A percentile compares a stretch with the other conserved stretches of the same genome.
Conservation (phyloP, 805 yeast genomes). For the Lipomyces mesembrius region DNA sequence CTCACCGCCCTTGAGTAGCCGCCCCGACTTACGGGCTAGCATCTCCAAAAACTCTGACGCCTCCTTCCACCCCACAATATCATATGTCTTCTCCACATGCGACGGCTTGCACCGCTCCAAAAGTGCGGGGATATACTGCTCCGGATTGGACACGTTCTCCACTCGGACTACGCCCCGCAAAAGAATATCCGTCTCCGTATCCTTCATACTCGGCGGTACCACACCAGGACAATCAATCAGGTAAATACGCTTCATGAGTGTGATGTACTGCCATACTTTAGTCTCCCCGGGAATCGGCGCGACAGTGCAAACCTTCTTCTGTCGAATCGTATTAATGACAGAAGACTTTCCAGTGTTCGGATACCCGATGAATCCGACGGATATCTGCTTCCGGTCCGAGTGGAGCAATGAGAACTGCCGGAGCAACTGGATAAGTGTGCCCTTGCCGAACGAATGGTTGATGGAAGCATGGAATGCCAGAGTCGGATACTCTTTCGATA, state of each 20-base stretch:
- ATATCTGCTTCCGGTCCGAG: conserved; percentile 90
- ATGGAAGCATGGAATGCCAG: conserved; percentile 97
- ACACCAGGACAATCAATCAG: conserved; percentile 98
- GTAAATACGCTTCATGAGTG: conserved; percentile 93
- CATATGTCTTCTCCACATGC: conserved; percentile 94
- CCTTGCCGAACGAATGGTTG: conserved; percentile 96
- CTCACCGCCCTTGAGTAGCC: conserved; percentile 94
- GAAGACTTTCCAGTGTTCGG: conserved; percentile 99
- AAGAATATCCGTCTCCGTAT: conserved; percentile 86
- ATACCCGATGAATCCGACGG: conserved; percentile 96
- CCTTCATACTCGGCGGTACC: conserved; percentile 92
- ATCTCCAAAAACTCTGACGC: conserved; percentile 83
- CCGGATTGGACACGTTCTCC: conserved; percentile 95
- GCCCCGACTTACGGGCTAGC: conserved; percentile 90
- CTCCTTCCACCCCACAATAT: conserved; percentile 82
- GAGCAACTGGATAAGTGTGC: conserved; percentile 87
- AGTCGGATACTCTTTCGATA: conserved; percentile 90
- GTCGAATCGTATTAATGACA: conserved; percentile 88
- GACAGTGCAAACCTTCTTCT: conserved; percentile 93
- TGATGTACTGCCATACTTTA: conserved; percentile 98
- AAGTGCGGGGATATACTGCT: conserved; percentile 89
- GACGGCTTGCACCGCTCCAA: conserved; percentile 81
- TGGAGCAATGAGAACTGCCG: conserved; percentile 92
- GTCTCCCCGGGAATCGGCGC: conserved; percentile 99
- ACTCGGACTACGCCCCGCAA: conserved; percentile 98